A percentile compares a stretch with the other conserved stretches of the same genome.
Conservation (phyloP, 768 basidiomycete species). For the Lactarius vividus region DNA sequence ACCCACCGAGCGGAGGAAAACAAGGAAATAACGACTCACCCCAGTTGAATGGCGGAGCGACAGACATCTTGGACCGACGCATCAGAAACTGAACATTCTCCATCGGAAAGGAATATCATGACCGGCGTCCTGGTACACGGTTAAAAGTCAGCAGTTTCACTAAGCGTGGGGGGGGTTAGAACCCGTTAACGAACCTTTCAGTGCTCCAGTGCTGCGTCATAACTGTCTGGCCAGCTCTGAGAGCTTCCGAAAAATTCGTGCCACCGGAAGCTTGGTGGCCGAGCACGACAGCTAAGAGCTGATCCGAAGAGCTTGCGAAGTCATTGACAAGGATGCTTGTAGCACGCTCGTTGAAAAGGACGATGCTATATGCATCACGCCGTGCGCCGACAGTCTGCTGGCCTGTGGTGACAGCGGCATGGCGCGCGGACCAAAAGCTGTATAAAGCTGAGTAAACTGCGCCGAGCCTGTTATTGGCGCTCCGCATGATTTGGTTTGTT, state of each 20-base stretch:
- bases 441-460: slow-evolving; percentile 57
- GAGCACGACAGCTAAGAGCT: slow-evolving; percentile 43
- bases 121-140: slow-evolving; percentile 42
- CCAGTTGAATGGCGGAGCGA: slow-evolving; percentile 42
- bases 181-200: slow-evolving; percentile 40
- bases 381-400: slow-evolving; percentile 33
- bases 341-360: slow-evolving; percentile 42
- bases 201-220: slow-evolving; percentile 52
- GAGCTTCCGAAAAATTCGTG: slow-evolving; percentile 46
- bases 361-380: slow-evolving; percentile 55
- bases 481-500: slow-evolving; percentile 37
- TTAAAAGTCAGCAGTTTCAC: slow-evolving; percentile 14
- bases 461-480: slow-evolving; percentile 50
- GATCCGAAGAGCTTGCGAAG: slow-evolving; percentile 43
- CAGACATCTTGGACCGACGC: slow-evolving; percentile 40
- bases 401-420: slow-evolving; percentile 35
- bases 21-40: slow-evolving; percentile 33
- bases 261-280: slow-evolving; percentile 35
- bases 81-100: slow-evolving; percentile 45
- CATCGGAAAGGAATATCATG: slow-evolving; percentile 58
- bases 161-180: slow-evolving; percentile 24
- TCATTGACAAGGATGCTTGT: slow-evolving; percentile 42
- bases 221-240: slow-evolving; percentile 36
- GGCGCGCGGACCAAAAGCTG: slow-evolving; percentile 55
- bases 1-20: neutral